Percentiles rank a stretch among this genome's conserved stretches.
phyloP scores from a whole-genome alignment of 768 basidiomycete genomes.

The Boletellus emodensis region DNA sequence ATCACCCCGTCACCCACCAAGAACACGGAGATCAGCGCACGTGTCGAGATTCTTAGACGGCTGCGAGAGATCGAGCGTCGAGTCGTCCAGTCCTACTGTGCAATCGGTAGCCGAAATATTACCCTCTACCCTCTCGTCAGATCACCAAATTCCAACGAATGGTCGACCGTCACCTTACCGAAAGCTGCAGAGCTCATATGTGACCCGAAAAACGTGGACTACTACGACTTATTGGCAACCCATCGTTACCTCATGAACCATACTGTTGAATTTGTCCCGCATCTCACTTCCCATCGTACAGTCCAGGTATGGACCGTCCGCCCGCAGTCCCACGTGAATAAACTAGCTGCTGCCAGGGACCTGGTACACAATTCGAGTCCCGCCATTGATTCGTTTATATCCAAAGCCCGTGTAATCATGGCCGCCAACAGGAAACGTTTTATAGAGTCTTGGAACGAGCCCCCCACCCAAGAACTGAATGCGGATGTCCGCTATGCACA shows the following conservation, averaged over 20 bases:
- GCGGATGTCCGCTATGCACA: constrained; percentile 40
- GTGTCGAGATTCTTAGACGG: constrained; percentile 60
- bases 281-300: constrained; percentile 41
- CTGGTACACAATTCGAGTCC: constrained; percentile 44
- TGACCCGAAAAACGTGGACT: constrained; percentile 18
- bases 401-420: constrained; percentile 47
- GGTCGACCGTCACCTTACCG: constrained; percentile 51
- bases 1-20: constrained; percentile 23
- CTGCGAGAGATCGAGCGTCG: constrained; percentile 50
- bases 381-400: constrained; percentile 45
- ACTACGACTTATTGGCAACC: constrained; percentile 44
- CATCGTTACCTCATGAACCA: constrained; percentile 65
- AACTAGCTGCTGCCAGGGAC: constrained; percentile 42
- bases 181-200: constrained; percentile 49
- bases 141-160: constrained; percentile 44
- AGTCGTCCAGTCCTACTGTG: constrained; percentile 41
- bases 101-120: constrained; percentile 28
- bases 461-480: constrained; percentile 28
- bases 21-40: constrained; percentile 46
- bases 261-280: constrained; percentile 50
- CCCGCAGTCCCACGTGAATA: constrained; percentile 52
- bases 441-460: constrained; percentile 27
- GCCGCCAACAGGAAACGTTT: constrained; percentile 28
- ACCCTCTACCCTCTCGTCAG: constrained; percentile 43
- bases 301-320: constrained; percentile 59